Conservation (phyloP, 1,139 yeast genomes). For the Hemisphaericaspora subhashii region DNA sequence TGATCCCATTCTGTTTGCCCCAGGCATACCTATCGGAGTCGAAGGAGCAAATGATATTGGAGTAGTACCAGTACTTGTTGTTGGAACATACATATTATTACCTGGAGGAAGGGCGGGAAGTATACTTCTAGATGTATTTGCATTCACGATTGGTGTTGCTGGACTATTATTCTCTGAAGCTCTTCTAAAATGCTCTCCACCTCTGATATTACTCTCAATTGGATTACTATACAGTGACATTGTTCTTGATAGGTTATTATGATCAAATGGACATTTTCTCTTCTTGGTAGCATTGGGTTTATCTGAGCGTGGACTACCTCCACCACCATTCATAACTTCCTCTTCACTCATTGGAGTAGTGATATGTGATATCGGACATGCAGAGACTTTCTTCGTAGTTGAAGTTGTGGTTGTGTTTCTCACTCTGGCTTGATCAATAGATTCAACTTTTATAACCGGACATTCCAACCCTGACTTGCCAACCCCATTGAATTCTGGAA, state of each 20-base stretch:
- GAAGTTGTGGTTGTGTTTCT: slow-evolving; percentile 2
- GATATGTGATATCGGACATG: slow-evolving; percentile 34
- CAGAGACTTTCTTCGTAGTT: slow-evolving; percentile 14
- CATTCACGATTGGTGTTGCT: too few species aligned
- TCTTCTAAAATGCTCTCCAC: slow-evolving; percentile 15
- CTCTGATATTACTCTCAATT: slow-evolving; percentile 31
- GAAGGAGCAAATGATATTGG: not conserved
- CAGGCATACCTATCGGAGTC: not conserved
- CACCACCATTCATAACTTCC: slow-evolving; percentile 10
- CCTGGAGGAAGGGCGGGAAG: not conserved
- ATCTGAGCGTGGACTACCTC: slow-evolving; percentile 4
- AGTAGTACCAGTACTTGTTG: not conserved
- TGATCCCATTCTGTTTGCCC: too few species aligned
- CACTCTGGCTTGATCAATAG: not conserved
- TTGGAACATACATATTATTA: not conserved
- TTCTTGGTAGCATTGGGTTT: slow-evolving; percentile 8
- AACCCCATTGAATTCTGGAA: slow-evolving; percentile 27
- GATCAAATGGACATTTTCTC: slow-evolving; percentile 38
- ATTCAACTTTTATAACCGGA: slow-evolving; percentile 13
- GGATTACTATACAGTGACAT: slow-evolving; percentile 18
- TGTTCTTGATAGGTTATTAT: slow-evolving; percentile 19
- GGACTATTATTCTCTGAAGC: not conserved
- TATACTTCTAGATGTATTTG: not conserved
- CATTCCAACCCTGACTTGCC: slow-evolving; percentile 7
- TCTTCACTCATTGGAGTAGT: slow-evolving; percentile 24